Evolutionary conservation across 148 eudicot species (phyloP).

Genomic region (Polygonum maritimum): DNA sequence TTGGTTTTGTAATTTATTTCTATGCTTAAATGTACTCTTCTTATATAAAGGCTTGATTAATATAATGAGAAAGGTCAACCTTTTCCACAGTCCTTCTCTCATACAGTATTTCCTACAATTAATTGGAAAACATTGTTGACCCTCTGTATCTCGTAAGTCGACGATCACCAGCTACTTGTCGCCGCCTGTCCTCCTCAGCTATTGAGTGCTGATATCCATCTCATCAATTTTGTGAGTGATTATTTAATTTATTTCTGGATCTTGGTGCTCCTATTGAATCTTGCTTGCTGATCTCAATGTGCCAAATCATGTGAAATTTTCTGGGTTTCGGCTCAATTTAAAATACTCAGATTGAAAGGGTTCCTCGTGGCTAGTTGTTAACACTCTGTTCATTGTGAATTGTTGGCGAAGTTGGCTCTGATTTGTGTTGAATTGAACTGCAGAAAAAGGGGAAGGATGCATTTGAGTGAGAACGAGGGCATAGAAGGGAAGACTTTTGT

Average conservation of each 20-base stretch:
- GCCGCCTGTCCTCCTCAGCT: background rate
- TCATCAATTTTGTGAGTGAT: background rate
- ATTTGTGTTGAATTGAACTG: background rate
- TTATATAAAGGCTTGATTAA: too few species aligned
- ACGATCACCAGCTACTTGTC: background rate
- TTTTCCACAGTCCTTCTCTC: too few species aligned
- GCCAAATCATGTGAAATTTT: background rate
- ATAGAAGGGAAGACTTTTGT: conserved; percentile 67
- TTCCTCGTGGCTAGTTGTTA: too few species aligned
- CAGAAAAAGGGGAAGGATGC: conserved; percentile 33
- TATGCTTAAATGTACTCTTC: too few species aligned
- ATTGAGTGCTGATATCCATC: background rate
- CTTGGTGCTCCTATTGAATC: background rate
- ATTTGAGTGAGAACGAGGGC: conserved; percentile 87
- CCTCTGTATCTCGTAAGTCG: background rate
- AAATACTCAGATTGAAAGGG: too few species aligned
- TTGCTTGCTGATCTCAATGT: background rate
- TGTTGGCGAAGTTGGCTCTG: background rate
- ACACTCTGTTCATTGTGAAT: background rate
- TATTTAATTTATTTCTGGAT: background rate
- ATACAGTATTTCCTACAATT: too few species aligned
- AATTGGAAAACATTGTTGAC: too few species aligned
- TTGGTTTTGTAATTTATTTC: too few species aligned
- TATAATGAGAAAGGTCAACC: too few species aligned
- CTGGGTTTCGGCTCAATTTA: background rate